Conservation (phyloP, 75 land plant genomes). For the Ceratopteris richardii region DNA sequence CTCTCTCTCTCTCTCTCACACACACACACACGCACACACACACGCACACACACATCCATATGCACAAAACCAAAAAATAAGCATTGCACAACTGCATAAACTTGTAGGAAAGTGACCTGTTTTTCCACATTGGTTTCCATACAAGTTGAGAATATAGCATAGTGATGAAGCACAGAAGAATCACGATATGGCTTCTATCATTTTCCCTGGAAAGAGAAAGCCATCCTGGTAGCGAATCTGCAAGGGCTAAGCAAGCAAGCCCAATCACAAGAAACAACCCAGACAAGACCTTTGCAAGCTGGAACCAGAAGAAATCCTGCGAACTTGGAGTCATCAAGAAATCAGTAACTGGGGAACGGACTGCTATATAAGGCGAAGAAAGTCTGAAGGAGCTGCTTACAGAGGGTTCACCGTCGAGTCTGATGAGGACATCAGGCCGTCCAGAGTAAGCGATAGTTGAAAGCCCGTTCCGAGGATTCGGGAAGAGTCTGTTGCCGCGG, state of each 20-base stretch:
- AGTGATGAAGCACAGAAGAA: constrained; percentile 16
- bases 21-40: too few relatives aligned
- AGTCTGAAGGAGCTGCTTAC: constrained; percentile 15
- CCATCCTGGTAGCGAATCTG: constrained; percentile 9
- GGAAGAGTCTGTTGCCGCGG: constrained; percentile 62
- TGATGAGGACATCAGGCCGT: constrained; percentile 38
- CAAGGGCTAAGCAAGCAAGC: not conserved
- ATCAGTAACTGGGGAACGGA: not conserved
- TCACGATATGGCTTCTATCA: constrained; percentile 9
- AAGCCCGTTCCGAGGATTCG: constrained; percentile 58
- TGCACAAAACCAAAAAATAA: too few relatives aligned
- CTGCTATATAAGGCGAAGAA: not conserved
- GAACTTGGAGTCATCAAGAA: constrained; percentile 11
- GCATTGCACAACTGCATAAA: not conserved
- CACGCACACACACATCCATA: too few relatives aligned
- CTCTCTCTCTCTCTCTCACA: too few relatives aligned
- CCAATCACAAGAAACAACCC: constrained; percentile 4
- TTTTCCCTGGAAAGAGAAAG: constrained; percentile 6
- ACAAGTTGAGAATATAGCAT: constrained; percentile 19
- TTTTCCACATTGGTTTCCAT: constrained; percentile 12
- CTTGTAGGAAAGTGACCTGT: not conserved
- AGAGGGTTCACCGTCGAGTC: constrained; percentile 84
- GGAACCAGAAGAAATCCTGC: constrained; percentile 1
- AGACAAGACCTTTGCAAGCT: constrained; percentile 7
- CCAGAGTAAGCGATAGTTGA: constrained; percentile 57